Conservation (phyloP, 495 filamentous ascomycete genomes). For the Hypomontagnella monticulosa region DNA sequence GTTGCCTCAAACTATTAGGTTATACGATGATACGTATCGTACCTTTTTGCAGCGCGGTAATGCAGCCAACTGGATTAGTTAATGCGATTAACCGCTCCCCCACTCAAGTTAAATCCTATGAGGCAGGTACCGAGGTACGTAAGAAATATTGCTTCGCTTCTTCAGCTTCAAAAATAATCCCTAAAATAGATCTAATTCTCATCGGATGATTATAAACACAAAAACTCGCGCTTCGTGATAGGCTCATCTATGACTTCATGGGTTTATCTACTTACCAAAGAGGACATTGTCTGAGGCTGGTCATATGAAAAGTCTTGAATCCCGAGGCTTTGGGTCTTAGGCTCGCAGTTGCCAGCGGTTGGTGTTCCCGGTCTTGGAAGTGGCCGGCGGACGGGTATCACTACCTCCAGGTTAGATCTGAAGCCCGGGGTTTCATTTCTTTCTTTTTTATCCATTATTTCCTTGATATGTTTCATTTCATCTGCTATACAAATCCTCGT, state of each 20-base stretch:
- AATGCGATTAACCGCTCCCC: conserved; percentile 26
- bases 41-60: background rate
- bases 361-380: background rate
- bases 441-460: too few relatives aligned
- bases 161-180: background rate
- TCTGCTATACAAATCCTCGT: background rate
- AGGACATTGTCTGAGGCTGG: background rate
- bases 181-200: background rate
- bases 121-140: conserved; percentile 3
- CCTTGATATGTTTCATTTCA: background rate
- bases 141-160: background rate
- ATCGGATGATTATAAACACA: conserved; percentile 1
- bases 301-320: conserved; percentile 13
- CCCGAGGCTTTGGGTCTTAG: conserved; percentile 24
- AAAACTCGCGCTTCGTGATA: background rate
- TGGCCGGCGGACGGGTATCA: conserved; percentile 1
- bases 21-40: too few relatives aligned
- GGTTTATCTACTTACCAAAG: background rate
- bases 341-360: conserved; percentile 7
- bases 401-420: too few relatives aligned
- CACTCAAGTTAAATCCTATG: conserved; percentile 12
- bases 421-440: background rate
- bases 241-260: background rate
- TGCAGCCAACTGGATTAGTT: background rate
- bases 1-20: too few relatives aligned